Base-by-base conservation (phyloP, 768 basidiomycete species). In the Boletus sp. region DNA sequence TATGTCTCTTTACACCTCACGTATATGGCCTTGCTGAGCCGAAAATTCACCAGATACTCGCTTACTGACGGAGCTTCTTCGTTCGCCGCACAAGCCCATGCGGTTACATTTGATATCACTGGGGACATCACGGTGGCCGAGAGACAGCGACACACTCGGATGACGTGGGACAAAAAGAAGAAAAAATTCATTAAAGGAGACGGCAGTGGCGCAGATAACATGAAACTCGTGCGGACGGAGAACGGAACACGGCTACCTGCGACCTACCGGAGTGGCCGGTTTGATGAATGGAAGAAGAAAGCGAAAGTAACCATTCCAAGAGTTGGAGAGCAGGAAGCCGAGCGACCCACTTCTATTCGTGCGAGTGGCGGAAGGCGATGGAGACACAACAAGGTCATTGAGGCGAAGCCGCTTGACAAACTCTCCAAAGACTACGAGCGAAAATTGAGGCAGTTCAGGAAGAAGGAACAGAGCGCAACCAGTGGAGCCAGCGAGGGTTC, bases 81-180 rank as follows among this genome's bases (percentile, higher is more conserved):
- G 11, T 96, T 98, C 64, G 83, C 82, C 29, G 85, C 86, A 61
- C 93, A 96, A 75, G 93, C 93, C 5, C 80, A 80, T 21, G 80
- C 80, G 29, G 85, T 84, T 8, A 80, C 88, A 0, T 92, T 98
- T 57, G 94, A 97, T 69, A 79, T 98, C 27, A 75, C 83, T 2
- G 85, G 84, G 14, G 92, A 98, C 62, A 85, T 80, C 8, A 70
- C 78, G 11, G 77, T 79, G 10, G 75, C 79, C 21, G 79, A 82
- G 33, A 80, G 82, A 47, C 83, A 79, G 53, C 80, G 81, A 37
- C 87, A 85, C 50, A 60, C 27, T 47, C 79, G 77, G 58, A 67
- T 91, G 64, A 86, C 79, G 29, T 99, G 97, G 97, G 94, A 98
- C 72, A 90, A 91, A 65, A 95, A 94, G 75, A 95, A 91, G 74